Evolutionary conservation across 148 eudicot species (phyloP).

Genomic region (Polygonum aviculare): DNA sequence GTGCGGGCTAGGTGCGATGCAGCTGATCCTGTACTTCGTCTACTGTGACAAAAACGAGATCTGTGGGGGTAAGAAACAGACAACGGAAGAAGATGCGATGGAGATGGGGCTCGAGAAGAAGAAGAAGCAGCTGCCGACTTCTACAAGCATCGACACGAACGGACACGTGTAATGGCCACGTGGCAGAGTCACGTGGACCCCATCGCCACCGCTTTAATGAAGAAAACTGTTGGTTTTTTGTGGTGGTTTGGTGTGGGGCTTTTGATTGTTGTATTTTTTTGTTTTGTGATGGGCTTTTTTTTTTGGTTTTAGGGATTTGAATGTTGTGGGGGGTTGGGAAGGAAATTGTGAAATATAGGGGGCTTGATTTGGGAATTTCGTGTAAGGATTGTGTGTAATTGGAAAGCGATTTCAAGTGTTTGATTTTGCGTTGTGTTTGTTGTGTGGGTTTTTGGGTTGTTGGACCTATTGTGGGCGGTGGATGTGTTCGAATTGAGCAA

Average conservation of each 20-base stretch:
- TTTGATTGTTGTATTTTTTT: background rate
- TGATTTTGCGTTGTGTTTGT: too few species aligned
- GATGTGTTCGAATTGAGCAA: too few species aligned
- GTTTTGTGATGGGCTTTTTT: too few species aligned
- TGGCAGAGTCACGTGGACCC: background rate
- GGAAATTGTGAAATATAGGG: too few species aligned
- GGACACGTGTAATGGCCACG: slow-evolving; percentile 5
- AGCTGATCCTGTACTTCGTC: slow-evolving; percentile 52
- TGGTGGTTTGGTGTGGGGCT: background rate
- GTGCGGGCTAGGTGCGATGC: slow-evolving; percentile 51
- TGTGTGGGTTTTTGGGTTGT: too few species aligned
- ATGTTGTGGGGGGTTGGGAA: too few species aligned
- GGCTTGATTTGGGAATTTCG: too few species aligned
- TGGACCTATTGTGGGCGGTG: too few species aligned
- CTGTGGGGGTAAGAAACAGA: slow-evolving; percentile 21
- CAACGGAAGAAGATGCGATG: slow-evolving; percentile 20
- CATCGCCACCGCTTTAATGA: too few species aligned
- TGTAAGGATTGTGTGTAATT: too few species aligned
- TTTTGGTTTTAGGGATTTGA: too few species aligned
- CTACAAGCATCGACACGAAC: background rate
- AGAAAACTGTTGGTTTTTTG: background rate
- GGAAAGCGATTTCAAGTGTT: too few species aligned
- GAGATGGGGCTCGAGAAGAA: slow-evolving; percentile 33
- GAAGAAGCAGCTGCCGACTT: background rate
- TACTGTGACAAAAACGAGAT: slow-evolving; percentile 40